Percentiles rank a stretch among this genome's conserved stretches.
Conservation (phyloP, 2,329 filamentous ascomycete species). For the Kalmusia sp. region DNA sequence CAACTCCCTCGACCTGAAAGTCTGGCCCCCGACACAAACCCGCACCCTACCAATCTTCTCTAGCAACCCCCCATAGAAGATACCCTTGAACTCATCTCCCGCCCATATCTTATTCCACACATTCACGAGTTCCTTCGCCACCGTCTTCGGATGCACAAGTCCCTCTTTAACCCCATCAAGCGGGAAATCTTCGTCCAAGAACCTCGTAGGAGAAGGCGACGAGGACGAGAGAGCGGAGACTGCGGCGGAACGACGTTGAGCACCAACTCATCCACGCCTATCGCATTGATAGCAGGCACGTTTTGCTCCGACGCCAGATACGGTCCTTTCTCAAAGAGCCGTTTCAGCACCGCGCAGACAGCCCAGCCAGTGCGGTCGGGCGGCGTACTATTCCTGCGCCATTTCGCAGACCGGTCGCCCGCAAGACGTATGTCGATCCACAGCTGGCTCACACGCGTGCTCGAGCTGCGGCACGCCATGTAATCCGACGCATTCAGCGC, state of each 20-base stretch:
- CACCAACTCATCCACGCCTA: conserved; percentile 38
- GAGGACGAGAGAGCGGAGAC: neutral
- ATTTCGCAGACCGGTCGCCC: conserved; percentile 28
- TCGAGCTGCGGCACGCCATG: conserved; percentile 7
- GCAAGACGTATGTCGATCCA: conserved; percentile 39
- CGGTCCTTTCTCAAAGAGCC: conserved; percentile 34
- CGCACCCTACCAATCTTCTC: conserved; percentile 38
- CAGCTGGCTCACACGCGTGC: conserved; percentile 31
- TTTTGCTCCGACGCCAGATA: conserved; percentile 20
- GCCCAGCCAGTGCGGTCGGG: conserved; percentile 41
- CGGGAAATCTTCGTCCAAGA: conserved; percentile 28
- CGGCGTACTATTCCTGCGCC: conserved; percentile 22
- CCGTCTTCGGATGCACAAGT: conserved; percentile 34
- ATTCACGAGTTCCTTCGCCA: conserved; percentile 35
- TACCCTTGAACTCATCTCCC: conserved; percentile 32
- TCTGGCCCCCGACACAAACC: conserved; percentile 39
- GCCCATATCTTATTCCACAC: conserved; percentile 45
- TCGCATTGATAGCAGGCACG: conserved; percentile 8
- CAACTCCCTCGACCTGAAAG: conserved; percentile 35
- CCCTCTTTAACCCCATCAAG: conserved; percentile 24
- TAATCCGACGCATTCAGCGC: neutral
- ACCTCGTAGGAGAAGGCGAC: conserved; percentile 12
- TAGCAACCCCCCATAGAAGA: conserved; percentile 32
- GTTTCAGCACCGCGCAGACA: conserved; percentile 41
- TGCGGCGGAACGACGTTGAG: conserved; percentile 38